Base-by-base conservation (phyloP, 179 eudicot genomes). In the Heliamphora pulchella region DNA sequence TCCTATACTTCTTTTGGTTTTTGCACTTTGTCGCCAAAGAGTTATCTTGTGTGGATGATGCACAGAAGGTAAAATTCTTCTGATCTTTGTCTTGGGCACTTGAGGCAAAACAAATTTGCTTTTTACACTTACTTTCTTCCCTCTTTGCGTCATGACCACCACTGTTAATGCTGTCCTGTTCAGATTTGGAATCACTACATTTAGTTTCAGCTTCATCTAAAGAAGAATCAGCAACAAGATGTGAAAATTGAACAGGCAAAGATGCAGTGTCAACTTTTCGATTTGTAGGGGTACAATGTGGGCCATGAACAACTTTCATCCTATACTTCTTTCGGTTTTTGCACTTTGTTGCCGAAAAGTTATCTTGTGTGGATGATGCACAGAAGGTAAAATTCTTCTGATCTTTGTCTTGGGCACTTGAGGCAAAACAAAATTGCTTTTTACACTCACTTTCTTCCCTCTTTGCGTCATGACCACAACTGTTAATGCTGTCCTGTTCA, bases 251-350 rank as follows among this genome's bases (percentile, higher is more conserved):
- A 39, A 47, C 73, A 3, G 66, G 61, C 57, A 86, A 81, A 65
- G 77, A 82, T n/a, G 78, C 75, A 53, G 66, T 22, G 9, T 48
- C 78, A 76, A 57, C 64, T 71, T 82, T 77, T 75, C 44, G 64
- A 71, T 62, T 79, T 78, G 80, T 78, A 50, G 76, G 69, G 0
- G 68, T 67, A 22, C 43, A 75, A 68, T 82, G 71, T 74, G 88
- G 83, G 69, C 83, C 82, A 68, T 53, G 65, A 31, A 84, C 91
- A 85, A 83, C 84, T 85, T 88, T 94, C 87, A 80, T 73, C 83
- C 78, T 89, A 77, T 92, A 91, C 83, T 92, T 96, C 83, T 85
- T 94, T 80, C 69, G 84, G 80, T 84, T 88, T 58, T 79, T 89
- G 58, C 84, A 87, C 78, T 81, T 87, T 44, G 59, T 62, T 13